Evolutionary conservation across 164 flowering plant genomes (phyloP), one percentile per base, ranked within the genome.

Genomic region (Umbilicus rupestris): DNA sequence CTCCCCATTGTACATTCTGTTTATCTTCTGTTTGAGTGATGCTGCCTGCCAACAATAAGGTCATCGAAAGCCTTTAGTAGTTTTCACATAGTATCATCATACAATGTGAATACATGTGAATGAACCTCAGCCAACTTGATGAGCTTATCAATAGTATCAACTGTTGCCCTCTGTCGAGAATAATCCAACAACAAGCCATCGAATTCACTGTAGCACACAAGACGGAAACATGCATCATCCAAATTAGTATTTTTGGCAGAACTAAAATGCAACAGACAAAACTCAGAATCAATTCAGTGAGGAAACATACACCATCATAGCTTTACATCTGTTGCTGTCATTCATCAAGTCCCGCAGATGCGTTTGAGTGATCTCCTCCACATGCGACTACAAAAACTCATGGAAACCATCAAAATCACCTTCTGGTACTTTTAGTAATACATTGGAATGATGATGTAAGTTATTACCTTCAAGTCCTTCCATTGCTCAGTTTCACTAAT

Each of bases 111-210:
- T 6, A 63, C 14, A 39, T 14, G 28, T 6, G 33, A 63, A 0
- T 0, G 11, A 64, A 68, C 99, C 97, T 88, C 86, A 19, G 97
- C 97, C 74, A 92, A 73, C 46, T 66, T 74, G 57, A 75, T 73
- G 41, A 95, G 86, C 76, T 95, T 95, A 33, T 70, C 75, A 73
- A 87, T 31, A 7, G 99, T 90, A 6, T 81, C 91, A 65, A 75
- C 71, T 58, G 78, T 78, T 46, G 83, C 96, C 45, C 83, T 41
- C 69, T 95, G 97, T 60, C 97, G 74, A 12, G 97, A 88, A 73
- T 88, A 92, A 72, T 95, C 99, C 81, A 95, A 74, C 47, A 87
- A 62, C 57, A 95, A 42, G 24, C 85, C 94, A 81, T 95, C 99
- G 55, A 79, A 86, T 68, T 90, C 97, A 69, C 99, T 88, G 65